A percentile compares a stretch with the other conserved stretches of the same genome.
phyloP scores from a whole-genome alignment of 208 protist species.

The Strigomonas galati region DNA sequence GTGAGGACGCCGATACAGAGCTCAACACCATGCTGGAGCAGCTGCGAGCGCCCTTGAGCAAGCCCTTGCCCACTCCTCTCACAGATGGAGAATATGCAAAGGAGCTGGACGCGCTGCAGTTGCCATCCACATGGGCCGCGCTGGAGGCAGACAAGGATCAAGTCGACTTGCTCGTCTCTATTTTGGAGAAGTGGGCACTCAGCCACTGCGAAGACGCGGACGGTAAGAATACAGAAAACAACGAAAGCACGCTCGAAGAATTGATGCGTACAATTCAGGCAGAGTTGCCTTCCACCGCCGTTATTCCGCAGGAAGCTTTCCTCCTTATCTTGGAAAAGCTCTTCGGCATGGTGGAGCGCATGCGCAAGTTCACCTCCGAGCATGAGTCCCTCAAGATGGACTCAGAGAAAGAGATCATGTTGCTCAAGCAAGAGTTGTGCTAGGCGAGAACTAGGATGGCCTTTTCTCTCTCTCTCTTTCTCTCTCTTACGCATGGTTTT shows the following conservation, averaged over 20 bases:
- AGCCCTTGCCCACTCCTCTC: too few relatives aligned
- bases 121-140: neutral
- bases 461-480: neutral
- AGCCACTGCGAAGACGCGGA: neutral
- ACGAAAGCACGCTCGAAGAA: neutral
- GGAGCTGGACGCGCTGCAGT: constrained; percentile 2
- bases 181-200: neutral
- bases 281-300: neutral
- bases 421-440: neutral
- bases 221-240: too few relatives aligned
- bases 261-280: neutral
- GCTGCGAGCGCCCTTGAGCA: neutral
- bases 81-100: too few relatives aligned
- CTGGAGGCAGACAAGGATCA: neutral
- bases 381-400: neutral
- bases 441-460: neutral
- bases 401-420: neutral
- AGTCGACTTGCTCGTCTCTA: neutral
- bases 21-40: neutral
- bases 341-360: neutral
- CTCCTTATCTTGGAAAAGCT: neutral
- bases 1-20: neutral
- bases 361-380: too few relatives aligned
- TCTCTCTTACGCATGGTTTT: neutral
- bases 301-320: neutral